phyloP scores from a whole-genome alignment of 2,329 filamentous ascomycete genomes.

The Xylaria sp. region DNA sequence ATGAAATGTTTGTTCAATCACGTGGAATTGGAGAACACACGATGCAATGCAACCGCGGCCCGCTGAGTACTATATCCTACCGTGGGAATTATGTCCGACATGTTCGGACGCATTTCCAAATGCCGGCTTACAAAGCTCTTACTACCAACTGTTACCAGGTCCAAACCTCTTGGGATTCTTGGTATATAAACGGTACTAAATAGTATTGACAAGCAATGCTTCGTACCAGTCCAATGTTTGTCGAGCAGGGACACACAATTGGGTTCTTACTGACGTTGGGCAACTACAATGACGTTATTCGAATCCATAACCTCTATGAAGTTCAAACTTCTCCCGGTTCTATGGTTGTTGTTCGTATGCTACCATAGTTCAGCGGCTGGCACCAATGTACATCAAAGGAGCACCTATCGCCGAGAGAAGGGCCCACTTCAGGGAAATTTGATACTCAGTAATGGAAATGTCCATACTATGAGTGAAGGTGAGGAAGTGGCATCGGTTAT shows the following conservation, averaged over 20 bases:
- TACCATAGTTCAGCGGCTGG: neutral
- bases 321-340: neutral
- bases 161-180: neutral
- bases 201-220: neutral
- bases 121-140: slow-evolving; percentile 22
- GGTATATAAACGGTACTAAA: neutral
- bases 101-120: neutral
- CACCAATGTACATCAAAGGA: neutral
- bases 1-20: neutral
- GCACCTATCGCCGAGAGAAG: neutral
- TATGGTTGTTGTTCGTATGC: neutral
- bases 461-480: slow-evolving; percentile 34
- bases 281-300: neutral
- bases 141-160: neutral
- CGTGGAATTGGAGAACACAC: neutral
- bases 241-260: neutral
- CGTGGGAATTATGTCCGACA: too few relatives aligned
- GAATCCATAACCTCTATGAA: neutral
- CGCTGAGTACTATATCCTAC: neutral
- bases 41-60: slow-evolving; percentile 4
- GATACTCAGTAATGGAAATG: slow-evolving; percentile 37
- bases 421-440: slow-evolving; percentile 28
- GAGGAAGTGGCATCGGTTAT: slow-evolving; percentile 30
- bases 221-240: neutral
- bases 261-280: too few relatives aligned